phyloP scores from a whole-genome alignment of 345 rosid genomes.

The Populus alba region DNA sequence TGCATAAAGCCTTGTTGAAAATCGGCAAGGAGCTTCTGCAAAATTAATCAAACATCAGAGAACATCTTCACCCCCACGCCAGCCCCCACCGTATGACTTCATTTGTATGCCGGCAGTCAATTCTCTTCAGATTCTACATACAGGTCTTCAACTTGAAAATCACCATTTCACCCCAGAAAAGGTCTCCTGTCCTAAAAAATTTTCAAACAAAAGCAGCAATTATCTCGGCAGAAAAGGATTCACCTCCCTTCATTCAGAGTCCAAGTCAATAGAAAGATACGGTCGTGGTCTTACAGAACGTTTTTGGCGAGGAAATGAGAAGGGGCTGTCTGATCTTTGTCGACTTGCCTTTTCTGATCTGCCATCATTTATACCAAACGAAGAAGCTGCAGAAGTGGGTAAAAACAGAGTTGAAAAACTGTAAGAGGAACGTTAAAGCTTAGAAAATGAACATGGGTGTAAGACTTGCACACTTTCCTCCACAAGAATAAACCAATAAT shows the following conservation, averaged over 20 bases:
- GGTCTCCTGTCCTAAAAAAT: conserved; percentile 9
- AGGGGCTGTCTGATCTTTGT: conserved; percentile 68
- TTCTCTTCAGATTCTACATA: conserved; percentile 1
- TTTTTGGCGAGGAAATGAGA: conserved; percentile 78
- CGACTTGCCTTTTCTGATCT: conserved; percentile 63
- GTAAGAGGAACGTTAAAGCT: neutral
- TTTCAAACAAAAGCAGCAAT: conserved; percentile 5
- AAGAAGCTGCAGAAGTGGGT: conserved; percentile 62
- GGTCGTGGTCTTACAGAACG: conserved; percentile 80
- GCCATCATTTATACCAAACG: conserved; percentile 68
- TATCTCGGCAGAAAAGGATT: conserved; percentile 11
- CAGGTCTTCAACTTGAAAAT: neutral
- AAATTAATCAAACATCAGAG: conserved; percentile 17
- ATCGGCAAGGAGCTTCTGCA: neutral
- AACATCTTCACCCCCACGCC: neutral
- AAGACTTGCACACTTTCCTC: neutral
- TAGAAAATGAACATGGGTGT: neutral
- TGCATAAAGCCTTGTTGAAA: conserved; percentile 14
- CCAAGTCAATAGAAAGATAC: conserved; percentile 75
- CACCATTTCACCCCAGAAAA: conserved; percentile 35
- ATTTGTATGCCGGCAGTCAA: neutral
- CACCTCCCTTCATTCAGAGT: conserved; percentile 55
- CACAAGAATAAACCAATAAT: neutral
- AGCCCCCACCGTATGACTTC: neutral
- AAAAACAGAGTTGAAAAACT: conserved; percentile 13